Evolutionary conservation across 2,329 filamentous ascomycete species (phyloP).

Genomic region (Pochonia chlamydosporia): DNA sequence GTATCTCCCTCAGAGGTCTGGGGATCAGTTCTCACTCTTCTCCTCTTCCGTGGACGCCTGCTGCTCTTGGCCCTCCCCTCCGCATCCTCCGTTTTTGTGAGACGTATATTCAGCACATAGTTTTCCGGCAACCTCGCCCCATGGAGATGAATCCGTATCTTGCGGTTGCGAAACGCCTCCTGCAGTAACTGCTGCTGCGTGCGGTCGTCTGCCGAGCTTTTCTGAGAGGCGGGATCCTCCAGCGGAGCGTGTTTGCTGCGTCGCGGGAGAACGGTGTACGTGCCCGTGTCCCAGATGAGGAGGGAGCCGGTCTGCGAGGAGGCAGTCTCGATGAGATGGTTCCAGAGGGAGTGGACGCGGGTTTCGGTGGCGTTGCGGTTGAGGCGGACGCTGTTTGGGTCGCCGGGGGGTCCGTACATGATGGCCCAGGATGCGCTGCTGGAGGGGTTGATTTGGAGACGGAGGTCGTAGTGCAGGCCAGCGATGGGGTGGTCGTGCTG

Average conservation of each 20-base stretch:
- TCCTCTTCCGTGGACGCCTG: not conserved
- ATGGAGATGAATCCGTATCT: slow-evolving; percentile 50
- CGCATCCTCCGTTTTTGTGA: slow-evolving; percentile 39
- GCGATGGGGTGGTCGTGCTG: slow-evolving; percentile 69
- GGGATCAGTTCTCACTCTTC: slow-evolving; percentile 1
- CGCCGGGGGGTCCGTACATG: slow-evolving; percentile 57
- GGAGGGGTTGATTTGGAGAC: slow-evolving; percentile 61
- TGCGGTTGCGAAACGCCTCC: slow-evolving; percentile 45
- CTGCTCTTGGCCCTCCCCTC: slow-evolving; percentile 21
- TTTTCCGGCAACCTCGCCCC: slow-evolving; percentile 45
- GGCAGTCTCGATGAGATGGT: slow-evolving; percentile 55
- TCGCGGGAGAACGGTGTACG: slow-evolving; percentile 48
- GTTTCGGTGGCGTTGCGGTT: slow-evolving; percentile 59
- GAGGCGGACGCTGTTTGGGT: slow-evolving; percentile 47
- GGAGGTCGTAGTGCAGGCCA: slow-evolving; percentile 63
- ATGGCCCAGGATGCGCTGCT: slow-evolving; percentile 62
- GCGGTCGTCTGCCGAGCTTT: slow-evolving; percentile 13
- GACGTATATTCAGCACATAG: slow-evolving; percentile 51
- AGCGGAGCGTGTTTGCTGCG: slow-evolving; percentile 25
- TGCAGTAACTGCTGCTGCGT: slow-evolving; percentile 43
- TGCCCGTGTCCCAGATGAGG: slow-evolving; percentile 58
- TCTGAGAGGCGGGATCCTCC: slow-evolving; percentile 24
- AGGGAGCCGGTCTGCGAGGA: slow-evolving; percentile 49
- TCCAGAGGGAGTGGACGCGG: slow-evolving; percentile 54
- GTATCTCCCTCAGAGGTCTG: slow-evolving; percentile 16